A percentile compares a stretch with the other conserved stretches of the same genome.
Evolutionary conservation across 2,329 filamentous ascomycete genomes (phyloP).

Genomic region (Epichloe hybrida): DNA sequence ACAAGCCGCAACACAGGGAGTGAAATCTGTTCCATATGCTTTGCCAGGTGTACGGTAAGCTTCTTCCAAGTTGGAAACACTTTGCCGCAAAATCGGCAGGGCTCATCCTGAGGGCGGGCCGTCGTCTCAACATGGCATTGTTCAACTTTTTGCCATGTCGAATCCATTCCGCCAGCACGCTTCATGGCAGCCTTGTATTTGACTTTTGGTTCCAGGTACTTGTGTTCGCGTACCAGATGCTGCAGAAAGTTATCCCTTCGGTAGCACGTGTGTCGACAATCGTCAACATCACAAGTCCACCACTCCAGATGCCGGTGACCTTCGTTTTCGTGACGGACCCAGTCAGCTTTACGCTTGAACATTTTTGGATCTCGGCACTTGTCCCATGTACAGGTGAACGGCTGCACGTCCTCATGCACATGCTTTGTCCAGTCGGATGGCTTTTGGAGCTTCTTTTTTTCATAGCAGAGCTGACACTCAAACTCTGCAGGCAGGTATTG

Average conservation of each 20-base stretch:
- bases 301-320: conserved; percentile 79
- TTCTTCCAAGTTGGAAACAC: conserved; percentile 81
- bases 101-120: conserved; percentile 56
- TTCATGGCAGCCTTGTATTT: conserved; percentile 60
- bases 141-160: conserved; percentile 67
- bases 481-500: conserved; percentile 69
- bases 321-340: conserved; percentile 90
- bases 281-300: conserved; percentile 74
- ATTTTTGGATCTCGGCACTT: conserved; percentile 74
- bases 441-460: conserved; percentile 73
- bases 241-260: conserved; percentile 88
- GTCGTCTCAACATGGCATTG: conserved; percentile 58
- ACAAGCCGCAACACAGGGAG: conserved; percentile 61
- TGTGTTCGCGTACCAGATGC: conserved; percentile 84
- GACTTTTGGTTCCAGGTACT: conserved; percentile 66
- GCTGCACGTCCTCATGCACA: conserved; percentile 84
- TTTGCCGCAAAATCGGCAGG: conserved; percentile 78
- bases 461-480: conserved; percentile 80
- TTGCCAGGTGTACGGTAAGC: conserved; percentile 80
- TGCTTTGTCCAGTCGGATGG: conserved; percentile 97
- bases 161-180: conserved; percentile 42
- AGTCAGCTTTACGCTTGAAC: conserved; percentile 91
- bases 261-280: conserved; percentile 72
- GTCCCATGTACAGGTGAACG: conserved; percentile 84
- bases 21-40: conserved; percentile 87